Conservation (phyloP, 2,329 filamentous ascomycete species). For the Fusarium stilboides region DNA sequence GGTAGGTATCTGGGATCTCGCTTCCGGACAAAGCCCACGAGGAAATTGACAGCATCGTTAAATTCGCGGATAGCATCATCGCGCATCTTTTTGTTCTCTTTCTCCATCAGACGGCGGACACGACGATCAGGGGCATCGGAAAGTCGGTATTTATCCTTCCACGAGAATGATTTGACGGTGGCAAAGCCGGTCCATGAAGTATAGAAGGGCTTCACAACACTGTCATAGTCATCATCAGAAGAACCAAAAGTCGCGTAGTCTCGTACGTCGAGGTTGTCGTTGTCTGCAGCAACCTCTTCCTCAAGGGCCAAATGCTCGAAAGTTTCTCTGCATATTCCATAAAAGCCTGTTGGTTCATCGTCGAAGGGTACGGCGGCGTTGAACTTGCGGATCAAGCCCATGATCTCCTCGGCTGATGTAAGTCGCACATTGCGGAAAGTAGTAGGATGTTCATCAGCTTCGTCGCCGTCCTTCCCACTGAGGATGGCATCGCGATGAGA, state of each 20-base stretch:
- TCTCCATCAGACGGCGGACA: constrained; percentile 89
- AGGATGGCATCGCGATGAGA: constrained; percentile 91
- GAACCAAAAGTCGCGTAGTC: constrained; percentile 88
- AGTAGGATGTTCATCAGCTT: constrained; percentile 65
- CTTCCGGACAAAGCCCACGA: constrained; percentile 91
- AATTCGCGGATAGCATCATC: constrained; percentile 90
- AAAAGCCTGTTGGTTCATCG: constrained; percentile 87
- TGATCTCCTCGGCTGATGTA: constrained; percentile 85
- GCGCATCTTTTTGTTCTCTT: constrained; percentile 88
- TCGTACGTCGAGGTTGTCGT: constrained; percentile 71
- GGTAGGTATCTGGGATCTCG: constrained; percentile 88
- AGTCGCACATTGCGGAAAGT: constrained; percentile 79
- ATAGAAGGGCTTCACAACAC: constrained; percentile 86
- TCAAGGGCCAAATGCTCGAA: constrained; percentile 87
- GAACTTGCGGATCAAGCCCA: constrained; percentile 84
- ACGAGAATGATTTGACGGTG: constrained; percentile 88
- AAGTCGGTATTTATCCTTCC: constrained; percentile 88
- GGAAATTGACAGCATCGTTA: constrained; percentile 89
- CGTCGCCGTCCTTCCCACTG: constrained; percentile 70
- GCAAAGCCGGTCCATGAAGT: constrained; percentile 83
- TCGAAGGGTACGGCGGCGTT: constrained; percentile 83
- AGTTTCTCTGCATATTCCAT: constrained; percentile 80
- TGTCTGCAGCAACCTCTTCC: constrained; percentile 81
- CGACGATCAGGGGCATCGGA: constrained; percentile 90
- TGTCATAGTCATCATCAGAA: constrained; percentile 82